Percentiles rank a stretch among this genome's conserved stretches.
Evolutionary conservation across 192 early-diverging fungal species (phyloP).

Genomic region (Dissophora globulifera): DNA sequence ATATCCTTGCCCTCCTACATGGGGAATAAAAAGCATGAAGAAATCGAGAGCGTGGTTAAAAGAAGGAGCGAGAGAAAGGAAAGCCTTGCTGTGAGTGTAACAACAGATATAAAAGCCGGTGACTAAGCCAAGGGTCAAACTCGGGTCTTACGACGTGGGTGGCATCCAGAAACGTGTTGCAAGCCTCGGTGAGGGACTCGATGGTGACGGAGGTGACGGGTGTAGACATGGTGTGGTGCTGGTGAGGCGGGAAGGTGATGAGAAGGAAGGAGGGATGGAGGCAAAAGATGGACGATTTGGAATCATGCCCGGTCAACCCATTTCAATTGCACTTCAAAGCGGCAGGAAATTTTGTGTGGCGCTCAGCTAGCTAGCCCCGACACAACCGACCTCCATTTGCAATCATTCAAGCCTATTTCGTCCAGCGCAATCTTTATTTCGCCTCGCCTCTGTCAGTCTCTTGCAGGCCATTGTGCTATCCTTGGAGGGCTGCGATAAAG

Average conservation of each 20-base stretch:
- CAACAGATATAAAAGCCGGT: too few relatives aligned
- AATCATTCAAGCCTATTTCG: too few relatives aligned
- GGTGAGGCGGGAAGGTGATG: background rate
- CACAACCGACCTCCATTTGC: too few relatives aligned
- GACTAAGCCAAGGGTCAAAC: background rate
- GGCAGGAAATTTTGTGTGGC: too few relatives aligned
- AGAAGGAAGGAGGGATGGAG: background rate
- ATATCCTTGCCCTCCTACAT: slow-evolving; percentile 49
- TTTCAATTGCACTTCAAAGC: too few relatives aligned
- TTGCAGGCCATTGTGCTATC: background rate
- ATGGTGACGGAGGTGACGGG: slow-evolving; percentile 45
- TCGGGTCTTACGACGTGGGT: slow-evolving; percentile 40
- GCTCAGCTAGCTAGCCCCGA: too few relatives aligned
- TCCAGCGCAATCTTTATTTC: too few relatives aligned
- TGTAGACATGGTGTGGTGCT: slow-evolving; percentile 18
- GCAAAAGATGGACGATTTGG: slow-evolving; percentile 16
- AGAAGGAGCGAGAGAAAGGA: background rate
- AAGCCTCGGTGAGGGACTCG: slow-evolving; percentile 47
- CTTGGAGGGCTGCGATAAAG: too few relatives aligned
- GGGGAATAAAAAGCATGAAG: background rate
- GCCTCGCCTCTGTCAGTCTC: too few relatives aligned
- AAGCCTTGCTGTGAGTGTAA: background rate
- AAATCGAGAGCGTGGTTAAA: background rate
- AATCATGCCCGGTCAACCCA: slow-evolving; percentile 20
- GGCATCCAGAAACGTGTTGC: slow-evolving; percentile 32